phyloP scores from a whole-genome alignment of 2,329 filamentous ascomycete genomes.

The Trichoderma citrinoviride region DNA sequence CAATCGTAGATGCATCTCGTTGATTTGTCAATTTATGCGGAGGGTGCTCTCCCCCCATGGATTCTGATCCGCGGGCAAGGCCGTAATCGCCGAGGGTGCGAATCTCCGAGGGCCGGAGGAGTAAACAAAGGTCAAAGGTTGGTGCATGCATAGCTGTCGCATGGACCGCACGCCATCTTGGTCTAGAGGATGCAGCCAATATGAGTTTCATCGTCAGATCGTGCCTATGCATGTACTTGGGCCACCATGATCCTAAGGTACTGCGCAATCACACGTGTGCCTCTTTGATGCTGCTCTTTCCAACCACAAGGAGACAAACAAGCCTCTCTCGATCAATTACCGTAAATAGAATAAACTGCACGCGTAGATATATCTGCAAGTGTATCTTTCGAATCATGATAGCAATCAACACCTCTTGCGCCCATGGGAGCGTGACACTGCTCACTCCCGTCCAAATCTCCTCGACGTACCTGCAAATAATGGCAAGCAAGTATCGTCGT shows the following conservation, averaged over 20 bases:
- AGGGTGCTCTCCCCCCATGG: not conserved
- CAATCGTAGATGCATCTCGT: too few relatives aligned
- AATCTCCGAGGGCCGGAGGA: not conserved
- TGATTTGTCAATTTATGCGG: too few relatives aligned
- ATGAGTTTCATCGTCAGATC: too few relatives aligned
- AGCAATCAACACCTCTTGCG: conserved; percentile 14
- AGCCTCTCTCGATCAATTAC: not conserved
- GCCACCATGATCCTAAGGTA: too few relatives aligned
- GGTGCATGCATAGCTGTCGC: not conserved
- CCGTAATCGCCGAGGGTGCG: not conserved
- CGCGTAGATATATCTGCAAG: conserved; percentile 7
- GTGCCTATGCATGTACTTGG: too few relatives aligned
- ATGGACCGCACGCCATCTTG: not conserved
- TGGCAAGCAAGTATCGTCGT: not conserved
- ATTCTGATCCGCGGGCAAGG: not conserved
- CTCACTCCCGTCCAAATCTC: conserved; percentile 1
- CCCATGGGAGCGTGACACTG: not conserved
- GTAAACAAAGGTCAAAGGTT: not conserved
- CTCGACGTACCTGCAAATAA: not conserved
- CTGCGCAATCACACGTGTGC: not conserved
- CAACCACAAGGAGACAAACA: not conserved
- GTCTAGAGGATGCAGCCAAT: not conserved
- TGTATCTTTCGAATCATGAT: conserved; percentile 15
- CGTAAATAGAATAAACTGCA: not conserved
- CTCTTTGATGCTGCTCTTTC: not conserved